Percentiles rank a stretch among this genome's conserved stretches.
Evolutionary conservation across 73 alveolate species (phyloP).

Genomic region (Blepharisma japonicum): DNA sequence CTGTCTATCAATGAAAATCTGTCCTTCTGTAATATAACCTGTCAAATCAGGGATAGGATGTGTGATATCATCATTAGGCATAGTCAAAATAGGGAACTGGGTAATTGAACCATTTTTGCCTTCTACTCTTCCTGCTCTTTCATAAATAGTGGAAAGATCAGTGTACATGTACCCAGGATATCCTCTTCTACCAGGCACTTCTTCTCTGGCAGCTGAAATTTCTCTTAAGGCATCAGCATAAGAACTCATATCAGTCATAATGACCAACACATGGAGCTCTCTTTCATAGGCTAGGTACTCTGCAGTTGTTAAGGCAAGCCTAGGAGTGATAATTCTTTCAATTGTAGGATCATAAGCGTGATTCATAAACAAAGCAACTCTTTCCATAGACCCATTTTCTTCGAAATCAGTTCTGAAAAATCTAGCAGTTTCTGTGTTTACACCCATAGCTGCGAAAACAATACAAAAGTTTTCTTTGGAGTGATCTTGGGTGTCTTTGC

Average conservation of each 20-base stretch:
- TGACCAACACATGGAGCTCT: slow-evolving; percentile 97
- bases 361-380: slow-evolving; percentile 98
- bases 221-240: slow-evolving; percentile 99
- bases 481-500: slow-evolving; percentile 96
- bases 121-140: slow-evolving; percentile 99
- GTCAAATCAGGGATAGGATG: slow-evolving; percentile 99
- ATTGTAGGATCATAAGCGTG: slow-evolving; percentile 91
- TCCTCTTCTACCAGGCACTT: slow-evolving; percentile 99
- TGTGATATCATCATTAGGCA: slow-evolving; percentile 99
- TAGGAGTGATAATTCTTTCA: slow-evolving; percentile 97
- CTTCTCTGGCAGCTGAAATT: slow-evolving; percentile 99
- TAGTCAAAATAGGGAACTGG: slow-evolving; percentile 93
- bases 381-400: slow-evolving; percentile 99
- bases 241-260: slow-evolving; percentile 99
- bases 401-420: slow-evolving; percentile 99
- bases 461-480: slow-evolving; percentile 98
- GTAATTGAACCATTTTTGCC: slow-evolving; percentile 63
- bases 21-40: slow-evolving; percentile 98
- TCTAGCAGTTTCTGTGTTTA: slow-evolving; percentile 99
- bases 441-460: slow-evolving; percentile 99
- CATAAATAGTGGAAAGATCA: slow-evolving; percentile 99
- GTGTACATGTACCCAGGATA: slow-evolving; percentile 99
- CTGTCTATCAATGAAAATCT: slow-evolving; percentile 97
- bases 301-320: slow-evolving; percentile 99
- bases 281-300: slow-evolving; percentile 98